phyloP scores from a whole-genome alignment of 1,284 basidiomycete genomes.

The Peniophora sp. region DNA sequence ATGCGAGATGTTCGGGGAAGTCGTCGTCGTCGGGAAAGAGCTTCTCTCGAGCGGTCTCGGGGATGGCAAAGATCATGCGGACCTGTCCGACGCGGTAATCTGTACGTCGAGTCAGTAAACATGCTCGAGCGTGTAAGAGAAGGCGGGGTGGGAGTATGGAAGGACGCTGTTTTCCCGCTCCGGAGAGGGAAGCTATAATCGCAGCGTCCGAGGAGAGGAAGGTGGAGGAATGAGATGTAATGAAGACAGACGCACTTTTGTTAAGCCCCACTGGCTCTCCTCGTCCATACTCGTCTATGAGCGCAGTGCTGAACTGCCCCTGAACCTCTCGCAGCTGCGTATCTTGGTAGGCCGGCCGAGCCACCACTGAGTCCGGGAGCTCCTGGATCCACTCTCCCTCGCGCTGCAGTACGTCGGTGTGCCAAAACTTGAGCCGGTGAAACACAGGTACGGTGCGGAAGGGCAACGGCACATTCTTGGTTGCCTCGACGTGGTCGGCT shows the following conservation, averaged over 20 bases:
- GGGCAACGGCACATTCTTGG: conserved; percentile 1
- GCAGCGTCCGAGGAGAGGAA: too few species aligned
- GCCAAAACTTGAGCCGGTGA: conserved; percentile 17
- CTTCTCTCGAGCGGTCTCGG: conserved; percentile 1
- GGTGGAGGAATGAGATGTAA: too few species aligned
- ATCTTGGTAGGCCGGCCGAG: conserved; percentile 10
- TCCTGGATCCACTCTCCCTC: conserved; percentile 1
- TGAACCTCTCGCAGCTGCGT: conserved; percentile 1
- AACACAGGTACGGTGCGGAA: conserved; percentile 15
- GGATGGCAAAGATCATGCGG: conserved; percentile 17
- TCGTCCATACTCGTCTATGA: neutral
- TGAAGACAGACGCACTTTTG: too few species aligned
- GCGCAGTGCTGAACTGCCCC: neutral
- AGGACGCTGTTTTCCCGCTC: too few species aligned
- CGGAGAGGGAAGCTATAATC: neutral
- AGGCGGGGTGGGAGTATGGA: too few species aligned
- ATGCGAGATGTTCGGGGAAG: conserved; percentile 16
- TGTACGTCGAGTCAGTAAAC: neutral
- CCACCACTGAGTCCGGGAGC: conserved; percentile 16
- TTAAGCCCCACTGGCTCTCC: neutral
- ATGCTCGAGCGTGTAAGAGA: too few species aligned
- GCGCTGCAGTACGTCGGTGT: neutral
- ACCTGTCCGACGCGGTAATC: conserved; percentile 15
- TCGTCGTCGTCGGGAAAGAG: neutral
- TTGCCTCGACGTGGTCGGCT: neutral